phyloP scores from a whole-genome alignment of 2,329 filamentous ascomycete species.

The Seiridium unicorne region DNA sequence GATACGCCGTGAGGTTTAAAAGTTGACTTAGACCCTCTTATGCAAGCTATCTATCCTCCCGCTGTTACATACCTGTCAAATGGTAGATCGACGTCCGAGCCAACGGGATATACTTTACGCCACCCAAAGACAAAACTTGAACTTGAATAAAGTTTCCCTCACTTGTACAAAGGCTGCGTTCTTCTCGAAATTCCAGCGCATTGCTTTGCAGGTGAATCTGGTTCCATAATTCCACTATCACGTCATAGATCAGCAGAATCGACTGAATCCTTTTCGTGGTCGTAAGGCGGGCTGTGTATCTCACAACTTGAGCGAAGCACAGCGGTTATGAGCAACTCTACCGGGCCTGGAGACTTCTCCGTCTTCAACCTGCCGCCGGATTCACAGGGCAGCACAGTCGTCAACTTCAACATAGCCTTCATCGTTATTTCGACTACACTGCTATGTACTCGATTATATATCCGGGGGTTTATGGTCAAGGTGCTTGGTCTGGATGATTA shows the following conservation, averaged over 20 bases:
- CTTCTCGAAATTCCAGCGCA: too few species aligned
- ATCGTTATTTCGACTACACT: conserved; percentile 3
- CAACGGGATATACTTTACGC: neutral
- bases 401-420: conserved; percentile 1
- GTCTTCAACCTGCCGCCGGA: conserved; percentile 1
- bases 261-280: too few species aligned
- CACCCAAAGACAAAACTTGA: neutral
- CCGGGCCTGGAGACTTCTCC: neutral
- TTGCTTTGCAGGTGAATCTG: too few species aligned
- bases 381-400: neutral
- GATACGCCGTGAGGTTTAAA: too few species aligned
- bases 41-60: too few species aligned
- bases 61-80: neutral
- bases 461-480: conserved; percentile 4
- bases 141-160: neutral
- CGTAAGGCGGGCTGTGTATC: too few species aligned
- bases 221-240: too few species aligned
- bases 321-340: neutral
- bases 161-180: too few species aligned
- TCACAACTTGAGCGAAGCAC: neutral
- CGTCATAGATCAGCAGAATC: too few species aligned
- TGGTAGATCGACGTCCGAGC: neutral
- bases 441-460: neutral
- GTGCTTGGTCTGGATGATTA: neutral
- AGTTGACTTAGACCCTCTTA: too few species aligned